phyloP scores from a whole-genome alignment of 352 stramenopile genomes.

The Pythium dissotocum region DNA sequence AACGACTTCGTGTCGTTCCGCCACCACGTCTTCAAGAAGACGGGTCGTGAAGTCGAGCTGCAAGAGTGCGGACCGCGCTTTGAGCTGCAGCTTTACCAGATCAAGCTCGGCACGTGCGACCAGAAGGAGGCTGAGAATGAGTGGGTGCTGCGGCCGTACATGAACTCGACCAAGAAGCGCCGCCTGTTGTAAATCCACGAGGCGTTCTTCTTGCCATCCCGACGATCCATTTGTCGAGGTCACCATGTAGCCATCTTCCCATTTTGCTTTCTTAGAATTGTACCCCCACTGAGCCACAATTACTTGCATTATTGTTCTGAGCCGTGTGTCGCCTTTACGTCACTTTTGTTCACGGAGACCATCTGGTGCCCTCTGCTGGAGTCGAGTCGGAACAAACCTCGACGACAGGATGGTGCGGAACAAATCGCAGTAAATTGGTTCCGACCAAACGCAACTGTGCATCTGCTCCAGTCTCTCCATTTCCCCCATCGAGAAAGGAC shows the following conservation, averaged over 20 bases:
- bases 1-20: constrained; percentile 99
- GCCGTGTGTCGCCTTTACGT: not conserved
- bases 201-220: no score
- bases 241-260: constrained; percentile 1
- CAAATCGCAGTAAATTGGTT: constrained; percentile 1
- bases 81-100: constrained; percentile 98
- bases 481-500: not conserved
- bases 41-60: constrained; percentile 90
- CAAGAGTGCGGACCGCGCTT: constrained; percentile 97
- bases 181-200: constrained; percentile 71
- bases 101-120: constrained; percentile 98
- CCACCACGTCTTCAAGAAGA: constrained; percentile 98
- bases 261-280: constrained; percentile 9
- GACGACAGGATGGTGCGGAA: not conserved
- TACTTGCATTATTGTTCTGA: not conserved
- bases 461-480: not conserved
- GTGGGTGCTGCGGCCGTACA: constrained; percentile 99
- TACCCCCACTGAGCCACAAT: constrained; percentile 11
- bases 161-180: constrained; percentile 99
- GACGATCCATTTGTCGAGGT: not conserved
- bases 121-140: constrained; percentile 99
- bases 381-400: not conserved
- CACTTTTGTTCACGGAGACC: not conserved
- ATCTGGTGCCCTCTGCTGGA: not conserved
- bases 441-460: not conserved